Base-by-base conservation (phyloP, 75 land plant genomes). In the Azolla pinnata region DNA sequence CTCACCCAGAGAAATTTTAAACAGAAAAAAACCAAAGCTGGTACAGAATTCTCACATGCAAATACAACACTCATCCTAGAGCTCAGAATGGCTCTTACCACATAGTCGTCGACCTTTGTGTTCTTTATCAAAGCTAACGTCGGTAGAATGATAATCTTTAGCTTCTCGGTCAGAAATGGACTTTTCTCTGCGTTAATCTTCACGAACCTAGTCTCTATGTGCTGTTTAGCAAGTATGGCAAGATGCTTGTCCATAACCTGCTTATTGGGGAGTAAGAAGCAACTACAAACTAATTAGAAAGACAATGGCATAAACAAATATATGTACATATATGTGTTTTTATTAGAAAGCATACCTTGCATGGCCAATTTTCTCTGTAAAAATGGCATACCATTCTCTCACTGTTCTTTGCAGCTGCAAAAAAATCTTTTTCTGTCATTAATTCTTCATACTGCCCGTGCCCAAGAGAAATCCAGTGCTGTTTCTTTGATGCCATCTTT, bases 161-260 rank as follows among this genome's bases (percentile, higher is more conserved):
- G 68, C 69, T 73, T 81, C 65, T 90, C 97, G 23, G 96, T 79
- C 60, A 95, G 51, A 64, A 90, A 95, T 1, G 88, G 99, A 54
- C 97, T 86, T 72, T 95, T 95, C 84, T 95, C 99, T 12, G 99
- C 99, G 70, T 95, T 65, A 33, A 95, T 78, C 67, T 90, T 95
- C 57, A 86, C 74, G 73, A 95, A 95, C 4, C 97, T 84, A 29
- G 97, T 90, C 72, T 95, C 99, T 12, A 95, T 68, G 40, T 95
- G 97, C 67, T 84, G 81, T 71, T 81, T 83, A 47, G 97, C 85
- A 59, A 95, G 68, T 29, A 80, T 67, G 54, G 61, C 56, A 61
- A 95, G 34, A 53, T 95, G 99, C 59, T 95, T 95, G 65, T 93
- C 98, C 79, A 93, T 67, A 38, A 93, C 98, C 98, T 93, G 77